Base-by-base conservation (phyloP, 192 early-diverging fungal genomes). In the Jimgerdemannia flammicorona region DNA sequence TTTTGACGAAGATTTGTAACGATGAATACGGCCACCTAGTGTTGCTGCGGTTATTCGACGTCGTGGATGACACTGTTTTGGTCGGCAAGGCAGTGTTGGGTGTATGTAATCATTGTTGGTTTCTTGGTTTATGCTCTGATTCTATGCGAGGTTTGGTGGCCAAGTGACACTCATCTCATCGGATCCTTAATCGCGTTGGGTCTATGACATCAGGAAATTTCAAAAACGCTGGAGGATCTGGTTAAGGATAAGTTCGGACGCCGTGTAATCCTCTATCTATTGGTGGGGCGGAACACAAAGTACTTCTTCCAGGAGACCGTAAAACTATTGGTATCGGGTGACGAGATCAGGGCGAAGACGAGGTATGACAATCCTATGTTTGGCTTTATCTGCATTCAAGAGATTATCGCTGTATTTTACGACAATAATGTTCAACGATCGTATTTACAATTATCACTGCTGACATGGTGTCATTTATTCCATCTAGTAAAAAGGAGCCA, bases 11-110 rank as follows among this genome's bases (percentile, higher is more conserved):
- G 80, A 93, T 99, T 75, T 88, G 91, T 76, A 83, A 80, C 70
- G 97, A 99, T 77, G 95, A 97, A 86, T 92, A 95, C 77, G 97
- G 96, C 18, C 89, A 97, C 70, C 84, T 92, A 44, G 95, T 96
- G 3, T 84, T 99, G 65, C 74, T 99, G 3, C 85, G 89, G 70
- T 83, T 91, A 54, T 90, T 97, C 78, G 96, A 97, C 80, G 91
- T 90, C 72, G 87, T 97, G 18, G 97, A 99, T 81, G 97, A 99
- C 82, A 99, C 96, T 11, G 94, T 96, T 40, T 83, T 96, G 43
- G 81, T 95, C 64, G 77, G 81, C 70, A 97, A 96, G 78, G 81
- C 91, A 40, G 86, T 98, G 71, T 74, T 98, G 68, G 77, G 83
- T 68, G 89, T 87, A 76, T 44, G 84, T 74, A 43, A 70, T 66